A percentile compares a stretch with the other conserved stretches of the same genome.
Conservation (phyloP, 73 alveolate genomes). For the Loxodes magnus region DNA sequence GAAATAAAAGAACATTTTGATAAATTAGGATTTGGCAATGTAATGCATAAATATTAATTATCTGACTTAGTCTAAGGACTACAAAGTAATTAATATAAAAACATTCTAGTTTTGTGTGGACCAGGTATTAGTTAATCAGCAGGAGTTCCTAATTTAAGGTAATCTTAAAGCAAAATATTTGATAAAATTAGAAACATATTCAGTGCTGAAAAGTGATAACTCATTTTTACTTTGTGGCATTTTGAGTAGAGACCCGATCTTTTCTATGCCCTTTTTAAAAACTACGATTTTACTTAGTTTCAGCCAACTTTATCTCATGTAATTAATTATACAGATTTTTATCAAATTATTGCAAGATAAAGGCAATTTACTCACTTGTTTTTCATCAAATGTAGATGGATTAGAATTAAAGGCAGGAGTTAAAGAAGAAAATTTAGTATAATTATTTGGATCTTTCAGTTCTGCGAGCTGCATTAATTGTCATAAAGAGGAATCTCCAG, state of each 20-base stretch:
- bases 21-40: too few relatives aligned
- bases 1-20: not conserved
- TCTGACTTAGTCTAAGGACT: too few relatives aligned
- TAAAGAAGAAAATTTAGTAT: constrained; percentile 24
- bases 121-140: constrained; percentile 79
- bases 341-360: constrained; percentile 10
- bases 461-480: constrained; percentile 37
- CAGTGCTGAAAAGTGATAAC: constrained; percentile 39
- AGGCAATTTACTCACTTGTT: constrained; percentile 19
- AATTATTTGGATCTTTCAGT: constrained; percentile 60
- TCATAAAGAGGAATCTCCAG: constrained; percentile 9
- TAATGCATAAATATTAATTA: too few relatives aligned
- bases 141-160: constrained; percentile 91
- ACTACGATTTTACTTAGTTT: constrained; percentile 17
- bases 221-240: constrained; percentile 26
- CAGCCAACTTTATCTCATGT: constrained; percentile 33
- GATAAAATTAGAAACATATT: constrained; percentile 22
- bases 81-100: too few relatives aligned
- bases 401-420: constrained; percentile 49
- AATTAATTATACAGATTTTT: too few relatives aligned
- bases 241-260: constrained; percentile 46
- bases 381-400: constrained; percentile 67
- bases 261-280: constrained; percentile 34
- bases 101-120: too few relatives aligned
- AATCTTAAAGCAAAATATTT: constrained; percentile 67